Evolutionary conservation across 805 yeast species (phyloP).

Genomic region (Saccharomyces jurei): DNA sequence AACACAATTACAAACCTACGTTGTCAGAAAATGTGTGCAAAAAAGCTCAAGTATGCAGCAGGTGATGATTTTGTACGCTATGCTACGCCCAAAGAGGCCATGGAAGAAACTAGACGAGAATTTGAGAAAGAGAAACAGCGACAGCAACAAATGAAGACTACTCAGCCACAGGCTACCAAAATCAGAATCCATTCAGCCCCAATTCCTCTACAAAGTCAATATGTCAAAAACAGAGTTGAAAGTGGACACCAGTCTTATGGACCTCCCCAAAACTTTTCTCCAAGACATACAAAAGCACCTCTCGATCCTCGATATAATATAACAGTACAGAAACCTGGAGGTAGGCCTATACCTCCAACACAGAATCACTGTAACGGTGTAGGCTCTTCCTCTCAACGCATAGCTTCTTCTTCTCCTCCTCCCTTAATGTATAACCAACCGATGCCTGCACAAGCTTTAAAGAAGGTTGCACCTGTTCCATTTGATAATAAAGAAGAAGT

Average conservation of each 20-base stretch:
- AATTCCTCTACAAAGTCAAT: not conserved
- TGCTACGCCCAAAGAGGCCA: slow-evolving; percentile 32
- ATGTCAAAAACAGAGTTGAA: not conserved
- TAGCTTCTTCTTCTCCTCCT: not conserved
- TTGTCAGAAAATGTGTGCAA: slow-evolving; percentile 19
- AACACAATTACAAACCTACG: not conserved
- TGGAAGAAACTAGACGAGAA: slow-evolving; percentile 23
- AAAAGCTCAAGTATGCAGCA: slow-evolving; percentile 27
- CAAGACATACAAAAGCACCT: not conserved
- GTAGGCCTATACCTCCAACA: not conserved
- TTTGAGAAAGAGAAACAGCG: slow-evolving; percentile 21
- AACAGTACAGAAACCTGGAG: not conserved
- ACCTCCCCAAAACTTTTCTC: not conserved
- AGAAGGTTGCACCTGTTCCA: not conserved
- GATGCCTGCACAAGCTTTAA: not conserved
- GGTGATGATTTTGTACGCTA: slow-evolving; percentile 30
- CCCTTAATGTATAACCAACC: not conserved
- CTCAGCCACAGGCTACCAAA: slow-evolving; percentile 10
- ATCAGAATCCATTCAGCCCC: slow-evolving; percentile 18
- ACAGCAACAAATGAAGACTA: slow-evolving; percentile 13
- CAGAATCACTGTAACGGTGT: not conserved
- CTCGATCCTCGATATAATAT: slow-evolving; percentile 9
- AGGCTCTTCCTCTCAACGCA: not conserved
- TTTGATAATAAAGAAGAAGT: slow-evolving; percentile 9
- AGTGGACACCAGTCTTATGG: not conserved